A percentile compares a stretch with the other conserved stretches of the same genome.
Conservation (phyloP, 225 moss, liverwort and hornwort species). For the Physcomitrium patens region DNA sequence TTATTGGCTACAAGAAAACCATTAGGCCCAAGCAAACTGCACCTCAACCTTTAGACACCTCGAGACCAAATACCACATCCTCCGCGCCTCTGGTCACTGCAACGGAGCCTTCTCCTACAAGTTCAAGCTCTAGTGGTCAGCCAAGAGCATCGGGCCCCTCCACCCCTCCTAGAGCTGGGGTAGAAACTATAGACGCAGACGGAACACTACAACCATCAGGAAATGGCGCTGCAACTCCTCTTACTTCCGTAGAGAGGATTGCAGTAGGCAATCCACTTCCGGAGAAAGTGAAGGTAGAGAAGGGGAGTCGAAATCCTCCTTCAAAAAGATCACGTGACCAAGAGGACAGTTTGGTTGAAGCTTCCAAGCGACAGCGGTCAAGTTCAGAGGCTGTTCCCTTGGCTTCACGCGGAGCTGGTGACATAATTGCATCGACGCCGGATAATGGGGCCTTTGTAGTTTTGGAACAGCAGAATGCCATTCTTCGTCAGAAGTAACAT, state of each 20-base stretch:
- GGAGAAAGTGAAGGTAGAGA: not conserved
- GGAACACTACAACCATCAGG: not conserved
- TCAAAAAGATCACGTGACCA: not conserved
- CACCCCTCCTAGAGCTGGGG: constrained; percentile 25
- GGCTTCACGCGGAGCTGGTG: constrained; percentile 2
- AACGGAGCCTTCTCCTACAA: constrained; percentile 6
- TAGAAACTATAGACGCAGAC: not conserved
- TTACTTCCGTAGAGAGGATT: not conserved
- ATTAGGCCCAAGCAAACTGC: not conserved
- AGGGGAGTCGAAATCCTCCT: too few species aligned
- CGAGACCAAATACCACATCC: not conserved
- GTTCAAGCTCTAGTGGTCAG: constrained; percentile 18
- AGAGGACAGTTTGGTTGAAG: not conserved
- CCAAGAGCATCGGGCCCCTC: constrained; percentile 18
- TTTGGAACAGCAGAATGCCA: constrained; percentile 37
- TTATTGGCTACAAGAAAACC: constrained; percentile 57
- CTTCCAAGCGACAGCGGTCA: constrained; percentile 18
- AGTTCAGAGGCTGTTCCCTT: constrained; percentile 12
- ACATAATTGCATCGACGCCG: constrained; percentile 18
- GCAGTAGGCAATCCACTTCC: not conserved
- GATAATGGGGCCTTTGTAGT: constrained; percentile 28
- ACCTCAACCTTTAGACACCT: not conserved
- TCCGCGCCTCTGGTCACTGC: not conserved
- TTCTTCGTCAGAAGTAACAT: constrained; percentile 30
- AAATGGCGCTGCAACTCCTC: not conserved